Evolutionary conservation across 1,284 basidiomycete genomes (phyloP).

Genomic region (Microstroma glucosiphilum): DNA sequence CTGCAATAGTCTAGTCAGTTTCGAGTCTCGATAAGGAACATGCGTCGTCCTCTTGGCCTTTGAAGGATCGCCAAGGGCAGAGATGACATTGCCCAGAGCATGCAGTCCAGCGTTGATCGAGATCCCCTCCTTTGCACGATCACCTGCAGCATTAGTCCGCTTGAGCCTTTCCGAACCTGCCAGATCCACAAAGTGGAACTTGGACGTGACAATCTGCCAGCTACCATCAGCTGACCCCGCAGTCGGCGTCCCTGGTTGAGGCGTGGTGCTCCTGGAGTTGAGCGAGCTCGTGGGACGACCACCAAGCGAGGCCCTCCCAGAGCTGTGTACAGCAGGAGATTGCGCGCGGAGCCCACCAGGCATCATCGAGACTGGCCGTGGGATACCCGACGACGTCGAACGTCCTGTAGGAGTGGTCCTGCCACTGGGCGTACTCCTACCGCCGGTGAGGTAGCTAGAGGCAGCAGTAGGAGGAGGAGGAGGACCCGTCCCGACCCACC

Average conservation of each 20-base stretch:
- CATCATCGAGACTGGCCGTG: slow-evolving; percentile 17
- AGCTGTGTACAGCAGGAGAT: not conserved
- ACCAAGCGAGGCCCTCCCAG: not conserved
- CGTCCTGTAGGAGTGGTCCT: slow-evolving; percentile 15
- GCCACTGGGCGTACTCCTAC: slow-evolving; percentile 18
- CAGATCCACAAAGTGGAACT: slow-evolving; percentile 97
- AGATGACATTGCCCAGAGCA: slow-evolving; percentile 95
- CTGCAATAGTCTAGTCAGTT: slow-evolving; percentile 85
- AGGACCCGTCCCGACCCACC: slow-evolving; percentile 30
- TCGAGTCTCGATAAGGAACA: slow-evolving; percentile 93
- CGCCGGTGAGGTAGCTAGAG: not conserved
- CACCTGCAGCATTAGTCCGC: slow-evolving; percentile 62
- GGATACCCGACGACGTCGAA: slow-evolving; percentile 15
- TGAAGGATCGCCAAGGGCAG: slow-evolving; percentile 88
- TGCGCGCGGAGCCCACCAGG: slow-evolving; percentile 9
- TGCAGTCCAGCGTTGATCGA: slow-evolving; percentile 87
- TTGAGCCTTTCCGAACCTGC: slow-evolving; percentile 79
- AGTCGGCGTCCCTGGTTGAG: not conserved
- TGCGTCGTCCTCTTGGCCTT: slow-evolving; percentile 58
- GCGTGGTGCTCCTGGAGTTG: slow-evolving; percentile 8
- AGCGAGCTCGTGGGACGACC: slow-evolving; percentile 24
- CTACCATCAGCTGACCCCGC: slow-evolving; percentile 23
- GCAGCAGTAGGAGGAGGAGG: slow-evolving; percentile 21
- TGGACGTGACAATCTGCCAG: slow-evolving; percentile 73
- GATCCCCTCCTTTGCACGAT: slow-evolving; percentile 85